phyloP scores from a whole-genome alignment of 108 stramenopile species.

The Heterococcus sp. region DNA sequence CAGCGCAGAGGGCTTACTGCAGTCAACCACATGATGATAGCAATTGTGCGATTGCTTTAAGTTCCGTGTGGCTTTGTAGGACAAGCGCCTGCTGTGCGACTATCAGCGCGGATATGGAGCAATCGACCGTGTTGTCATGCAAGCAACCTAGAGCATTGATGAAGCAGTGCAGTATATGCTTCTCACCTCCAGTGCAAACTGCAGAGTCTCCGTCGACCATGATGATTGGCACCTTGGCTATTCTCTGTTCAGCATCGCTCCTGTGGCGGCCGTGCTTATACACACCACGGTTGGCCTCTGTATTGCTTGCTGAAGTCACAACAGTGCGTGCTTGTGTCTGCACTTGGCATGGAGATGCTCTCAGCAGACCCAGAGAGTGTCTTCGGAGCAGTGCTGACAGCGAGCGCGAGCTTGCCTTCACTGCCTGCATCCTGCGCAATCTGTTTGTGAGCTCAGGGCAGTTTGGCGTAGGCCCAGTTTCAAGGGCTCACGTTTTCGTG shows the following conservation, averaged over 20 bases:
- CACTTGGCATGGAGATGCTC: no score
- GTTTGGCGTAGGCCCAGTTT: neutral
- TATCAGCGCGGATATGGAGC: no score
- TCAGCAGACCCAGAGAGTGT: no score
- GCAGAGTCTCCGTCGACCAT: slow-evolving; percentile 84
- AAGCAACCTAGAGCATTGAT: no score
- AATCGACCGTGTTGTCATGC: no score
- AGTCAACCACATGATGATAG: neutral
- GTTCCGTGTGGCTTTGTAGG: neutral
- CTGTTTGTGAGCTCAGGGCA: neutral
- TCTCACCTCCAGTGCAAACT: slow-evolving; percentile 69
- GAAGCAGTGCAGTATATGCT: no score
- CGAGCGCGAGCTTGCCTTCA: neutral
- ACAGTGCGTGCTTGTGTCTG: no score
- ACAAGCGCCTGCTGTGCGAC: no score
- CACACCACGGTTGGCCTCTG: neutral
- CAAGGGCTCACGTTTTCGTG: neutral
- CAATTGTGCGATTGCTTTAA: neutral
- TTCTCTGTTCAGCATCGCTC: slow-evolving; percentile 85
- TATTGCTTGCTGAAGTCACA: no score
- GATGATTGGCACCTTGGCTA: slow-evolving; percentile 75
- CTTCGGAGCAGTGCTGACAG: no score
- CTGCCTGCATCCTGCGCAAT: neutral
- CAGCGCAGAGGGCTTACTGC: neutral
- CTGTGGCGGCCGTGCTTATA: slow-evolving; percentile 64